A percentile compares a stretch with the other conserved stretches of the same genome.
Evolutionary conservation across 1,284 basidiomycete species (phyloP).

Genomic region (Apiotrichum siamense): DNA sequence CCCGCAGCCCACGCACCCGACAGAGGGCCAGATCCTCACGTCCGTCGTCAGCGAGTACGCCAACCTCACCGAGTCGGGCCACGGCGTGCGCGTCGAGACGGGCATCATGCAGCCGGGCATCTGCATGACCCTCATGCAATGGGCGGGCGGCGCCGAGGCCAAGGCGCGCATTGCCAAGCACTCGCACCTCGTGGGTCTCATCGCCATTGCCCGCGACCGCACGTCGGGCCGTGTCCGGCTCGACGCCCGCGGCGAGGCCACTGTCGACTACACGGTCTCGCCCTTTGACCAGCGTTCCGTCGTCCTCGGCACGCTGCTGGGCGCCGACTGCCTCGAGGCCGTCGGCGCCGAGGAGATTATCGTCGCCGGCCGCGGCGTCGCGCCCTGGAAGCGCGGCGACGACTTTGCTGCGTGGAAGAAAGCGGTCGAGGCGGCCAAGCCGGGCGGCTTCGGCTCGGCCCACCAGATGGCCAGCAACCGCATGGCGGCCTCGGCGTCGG

Average conservation of each 20-base stretch:
- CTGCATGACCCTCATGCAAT: constrained; percentile 40
- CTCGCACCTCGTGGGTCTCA: constrained; percentile 21
- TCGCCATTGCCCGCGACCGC: constrained; percentile 26
- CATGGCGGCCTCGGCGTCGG: constrained; percentile 42
- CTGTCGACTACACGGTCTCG: constrained; percentile 46
- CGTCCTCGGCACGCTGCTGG: constrained; percentile 42
- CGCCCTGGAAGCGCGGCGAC: constrained; percentile 19
- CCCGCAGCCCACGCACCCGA: constrained; percentile 46
- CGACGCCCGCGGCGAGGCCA: constrained; percentile 40
- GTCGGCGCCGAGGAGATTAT: constrained; percentile 47
- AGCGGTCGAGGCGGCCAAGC: constrained; percentile 23
- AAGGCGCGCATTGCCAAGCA: constrained; percentile 40
- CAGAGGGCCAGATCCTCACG: constrained; percentile 50
- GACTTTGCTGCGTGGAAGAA: constrained; percentile 29
- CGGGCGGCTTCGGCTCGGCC: constrained; percentile 24
- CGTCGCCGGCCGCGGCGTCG: constrained; percentile 39
- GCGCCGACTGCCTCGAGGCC: constrained; percentile 45
- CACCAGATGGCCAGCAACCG: constrained; percentile 49
- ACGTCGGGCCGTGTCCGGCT: constrained; percentile 40
- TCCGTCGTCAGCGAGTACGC: constrained; percentile 43
- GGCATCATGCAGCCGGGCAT: constrained; percentile 46
- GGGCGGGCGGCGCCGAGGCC: constrained; percentile 39
- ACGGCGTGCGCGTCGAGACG: constrained; percentile 50
- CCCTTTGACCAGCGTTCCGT: constrained; percentile 42
- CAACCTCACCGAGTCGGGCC: constrained; percentile 37